Percentiles rank a stretch among this genome's conserved stretches.
phyloP scores from a whole-genome alignment of 768 basidiomycete genomes.

The Russula sp. region DNA sequence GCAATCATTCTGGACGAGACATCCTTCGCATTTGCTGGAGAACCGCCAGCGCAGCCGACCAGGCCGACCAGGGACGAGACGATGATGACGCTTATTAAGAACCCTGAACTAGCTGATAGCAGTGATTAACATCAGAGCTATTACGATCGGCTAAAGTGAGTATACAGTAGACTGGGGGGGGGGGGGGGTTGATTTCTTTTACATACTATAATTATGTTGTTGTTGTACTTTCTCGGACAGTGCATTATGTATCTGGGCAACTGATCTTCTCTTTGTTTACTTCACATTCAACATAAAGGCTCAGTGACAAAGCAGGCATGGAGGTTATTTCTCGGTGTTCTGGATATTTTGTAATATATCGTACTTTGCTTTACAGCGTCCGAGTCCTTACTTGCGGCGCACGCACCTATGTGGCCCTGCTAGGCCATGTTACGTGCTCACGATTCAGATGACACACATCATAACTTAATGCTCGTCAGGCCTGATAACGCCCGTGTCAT shows the following conservation, averaged over 20 bases:
- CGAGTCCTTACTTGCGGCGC: neutral
- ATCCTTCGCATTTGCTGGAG: conserved; percentile 1
- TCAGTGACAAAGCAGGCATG: no score
- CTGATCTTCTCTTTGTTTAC: no score
- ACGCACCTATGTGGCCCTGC: neutral
- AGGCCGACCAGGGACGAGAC: conserved; percentile 17
- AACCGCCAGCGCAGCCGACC: neutral
- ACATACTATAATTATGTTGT: neutral
- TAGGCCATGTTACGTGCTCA: neutral
- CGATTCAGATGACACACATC: neutral
- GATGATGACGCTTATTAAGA: conserved; percentile 25
- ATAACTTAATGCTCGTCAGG: neutral
- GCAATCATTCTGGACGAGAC: conserved; percentile 28
- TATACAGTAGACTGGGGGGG: neutral
- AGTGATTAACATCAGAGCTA: neutral
- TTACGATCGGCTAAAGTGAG: neutral
- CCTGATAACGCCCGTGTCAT: neutral
- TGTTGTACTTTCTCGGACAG: neutral
- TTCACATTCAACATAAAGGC: no score
- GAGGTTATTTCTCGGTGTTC: no score
- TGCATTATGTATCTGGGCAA: neutral
- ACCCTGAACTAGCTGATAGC: neutral
- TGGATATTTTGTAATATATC: neutral
- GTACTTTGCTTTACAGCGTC: neutral
- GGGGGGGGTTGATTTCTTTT: neutral